Evolutionary conservation across 441 rosid genomes (phyloP).

Genomic region (Eruca vesicaria): DNA sequence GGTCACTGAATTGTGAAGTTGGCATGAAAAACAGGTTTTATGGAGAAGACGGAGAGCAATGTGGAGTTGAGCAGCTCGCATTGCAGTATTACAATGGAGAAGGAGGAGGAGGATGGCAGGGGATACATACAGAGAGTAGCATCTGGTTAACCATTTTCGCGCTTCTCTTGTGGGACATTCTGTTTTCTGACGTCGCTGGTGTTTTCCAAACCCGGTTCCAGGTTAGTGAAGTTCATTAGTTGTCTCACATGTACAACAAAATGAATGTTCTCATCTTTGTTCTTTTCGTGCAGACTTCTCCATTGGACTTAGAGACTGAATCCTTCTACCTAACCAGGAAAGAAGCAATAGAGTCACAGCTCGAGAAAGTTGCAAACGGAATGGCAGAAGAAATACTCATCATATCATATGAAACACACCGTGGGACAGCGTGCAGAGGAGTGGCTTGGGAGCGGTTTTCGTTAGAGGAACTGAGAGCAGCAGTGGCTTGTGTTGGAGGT

Average conservation of each 20-base stretch:
- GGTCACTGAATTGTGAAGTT: conserved; percentile 78
- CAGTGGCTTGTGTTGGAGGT: conserved; percentile 76
- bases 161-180: conserved; percentile 88
- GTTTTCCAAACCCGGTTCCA: conserved; percentile 82
- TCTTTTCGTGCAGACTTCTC: conserved; percentile 58
- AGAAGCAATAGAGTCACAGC: conserved; percentile 53
- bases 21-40: conserved; percentile 80
- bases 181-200: conserved; percentile 69
- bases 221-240: conserved; percentile 40
- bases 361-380: conserved; percentile 61
- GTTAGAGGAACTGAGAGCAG: conserved; percentile 75
- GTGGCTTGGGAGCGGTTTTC: conserved; percentile 77
- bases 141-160: conserved; percentile 91
- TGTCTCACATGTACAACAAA: background rate
- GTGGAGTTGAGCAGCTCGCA: conserved; percentile 96
- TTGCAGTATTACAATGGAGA: conserved; percentile 80
- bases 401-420: conserved; percentile 66
- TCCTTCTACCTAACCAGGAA: conserved; percentile 65
- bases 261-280: background rate
- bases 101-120: conserved; percentile 87
- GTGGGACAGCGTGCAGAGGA: conserved; percentile 78
- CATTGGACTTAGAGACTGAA: conserved; percentile 79
- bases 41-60: conserved; percentile 88
- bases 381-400: conserved; percentile 85
- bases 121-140: conserved; percentile 87